Evolutionary conservation across 1,284 basidiomycete genomes (phyloP).

Genomic region (Apiotrichum porosum): DNA sequence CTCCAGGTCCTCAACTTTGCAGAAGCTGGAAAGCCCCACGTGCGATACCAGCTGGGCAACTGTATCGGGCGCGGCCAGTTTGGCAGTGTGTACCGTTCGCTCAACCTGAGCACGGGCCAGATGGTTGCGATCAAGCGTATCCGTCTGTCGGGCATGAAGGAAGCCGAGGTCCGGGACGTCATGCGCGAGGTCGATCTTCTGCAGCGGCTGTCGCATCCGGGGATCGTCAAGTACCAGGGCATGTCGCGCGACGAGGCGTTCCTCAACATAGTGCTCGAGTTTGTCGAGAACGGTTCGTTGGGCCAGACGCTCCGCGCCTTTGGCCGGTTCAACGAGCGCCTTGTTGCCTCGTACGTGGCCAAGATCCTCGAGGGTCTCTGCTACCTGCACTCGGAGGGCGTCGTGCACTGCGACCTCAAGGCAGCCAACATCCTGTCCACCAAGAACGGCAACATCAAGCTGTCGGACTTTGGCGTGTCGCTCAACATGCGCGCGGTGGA

Average conservation of each 20-base stretch:
- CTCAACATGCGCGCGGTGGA: conserved; percentile 54
- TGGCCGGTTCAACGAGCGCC: conserved; percentile 80
- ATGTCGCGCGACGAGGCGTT: conserved; percentile 84
- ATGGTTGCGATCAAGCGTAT: conserved; percentile 95
- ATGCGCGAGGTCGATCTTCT: conserved; percentile 89
- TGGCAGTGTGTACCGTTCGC: conserved; percentile 86
- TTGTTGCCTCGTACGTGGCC: conserved; percentile 83
- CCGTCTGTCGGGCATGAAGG: conserved; percentile 74
- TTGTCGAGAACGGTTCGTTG: conserved; percentile 88
- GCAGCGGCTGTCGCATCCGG: conserved; percentile 80
- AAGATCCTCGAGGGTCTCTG: conserved; percentile 89
- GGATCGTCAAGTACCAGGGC: conserved; percentile 90
- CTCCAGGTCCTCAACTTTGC: conserved; percentile 71
- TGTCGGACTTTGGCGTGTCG: conserved; percentile 57
- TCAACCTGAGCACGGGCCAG: conserved; percentile 86
- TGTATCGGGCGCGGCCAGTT: conserved; percentile 96
- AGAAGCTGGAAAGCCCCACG: conserved; percentile 67
- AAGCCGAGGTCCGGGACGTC: conserved; percentile 75
- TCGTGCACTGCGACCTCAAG: conserved; percentile 94
- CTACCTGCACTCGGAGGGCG: conserved; percentile 76
- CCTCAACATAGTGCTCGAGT: conserved; percentile 89
- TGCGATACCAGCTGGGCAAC: conserved; percentile 88
- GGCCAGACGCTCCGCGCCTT: conserved; percentile 86
- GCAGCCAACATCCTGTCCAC: conserved; percentile 66
- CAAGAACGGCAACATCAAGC: conserved; percentile 54